Evolutionary conservation across 495 filamentous ascomycete genomes (phyloP), one percentile per base, ranked within the genome.

Genomic region (Tuber indicum): DNA sequence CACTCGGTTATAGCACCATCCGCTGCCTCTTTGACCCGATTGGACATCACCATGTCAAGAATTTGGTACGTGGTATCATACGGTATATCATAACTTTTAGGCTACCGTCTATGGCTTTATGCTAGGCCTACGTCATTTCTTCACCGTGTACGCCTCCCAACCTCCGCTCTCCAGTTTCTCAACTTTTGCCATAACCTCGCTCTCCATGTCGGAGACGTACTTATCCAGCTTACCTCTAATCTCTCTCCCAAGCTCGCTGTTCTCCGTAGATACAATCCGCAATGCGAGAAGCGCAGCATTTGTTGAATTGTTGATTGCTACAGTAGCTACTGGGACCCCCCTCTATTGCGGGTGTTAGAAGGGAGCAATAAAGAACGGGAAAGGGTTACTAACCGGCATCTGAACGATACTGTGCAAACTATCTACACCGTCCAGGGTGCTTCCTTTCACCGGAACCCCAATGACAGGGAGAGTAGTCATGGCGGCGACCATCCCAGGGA

Each of bases 271-370:
- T 6, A 99, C 84, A 42, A 98, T 96, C 66, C 95, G 87, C 42
- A 91, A 89, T n/a, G 96, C 96, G 41, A 97, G 85, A 74, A 98
- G 88, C 46, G 93, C 96, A 3, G 94, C 96, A 85, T 98, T 98
- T 73, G 92, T 92, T 75, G 90, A 91, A 86, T 99, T 98, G 85
- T 97, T 94, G 85, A 98, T 96, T 19, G 91, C 93, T 19, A 98
- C 92, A 5, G 93, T 95, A 36, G 93, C 93, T 73, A 94, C 92
- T 47, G 94, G 94, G 72, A 94, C 91, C 36, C 92, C 92, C 86
- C 86, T 85, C 84, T 87, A 47, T 70, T 47, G n/a, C 71, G 36
- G 36, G 70, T 84, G 81, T 70, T 76, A 66, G 83, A 79, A 47
- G 39, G 39, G n/a, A 26, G 26, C 58, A 66, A 46, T 44, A 14